Percentiles rank a stretch among this genome's conserved stretches.
Conservation (phyloP, 1,284 basidiomycete species). For the Quambalaria eucalypti region DNA sequence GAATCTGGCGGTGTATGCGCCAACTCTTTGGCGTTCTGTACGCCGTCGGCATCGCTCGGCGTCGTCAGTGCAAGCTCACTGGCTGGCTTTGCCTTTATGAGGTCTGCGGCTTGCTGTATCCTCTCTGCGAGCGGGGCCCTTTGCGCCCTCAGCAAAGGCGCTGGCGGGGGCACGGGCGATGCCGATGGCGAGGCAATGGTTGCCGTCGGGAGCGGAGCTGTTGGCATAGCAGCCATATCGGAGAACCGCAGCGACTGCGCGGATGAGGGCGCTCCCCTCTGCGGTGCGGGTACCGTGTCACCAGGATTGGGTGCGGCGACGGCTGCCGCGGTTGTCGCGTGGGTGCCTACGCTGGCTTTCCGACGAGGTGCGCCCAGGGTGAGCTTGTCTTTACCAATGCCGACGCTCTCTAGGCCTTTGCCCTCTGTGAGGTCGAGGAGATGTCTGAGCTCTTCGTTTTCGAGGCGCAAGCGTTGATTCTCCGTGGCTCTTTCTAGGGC, state of each 20-base stretch:
- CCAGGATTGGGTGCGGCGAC: neutral
- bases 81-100: neutral
- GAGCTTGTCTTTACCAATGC: neutral
- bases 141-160: neutral
- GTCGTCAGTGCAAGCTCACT: neutral
- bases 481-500: conserved; percentile 36
- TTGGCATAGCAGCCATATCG: neutral
- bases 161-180: neutral
- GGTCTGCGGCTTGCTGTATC: neutral
- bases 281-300: neutral
- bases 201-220: neutral
- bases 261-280: neutral
- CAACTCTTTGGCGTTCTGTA: neutral
- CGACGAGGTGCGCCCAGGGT: neutral
- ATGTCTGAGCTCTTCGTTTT: conserved; percentile 39
- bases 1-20: neutral
- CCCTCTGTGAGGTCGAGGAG: conserved; percentile 15
- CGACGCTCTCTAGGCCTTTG: neutral
- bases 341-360: neutral
- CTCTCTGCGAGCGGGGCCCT: neutral
- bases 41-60: neutral
- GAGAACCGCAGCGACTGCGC: neutral
- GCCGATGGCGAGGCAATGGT: neutral
- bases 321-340: neutral
- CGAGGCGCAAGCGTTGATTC: conserved; percentile 32